Evolutionary conservation across 2,329 filamentous ascomycete genomes (phyloP).

Genomic region (Fusarium sororula): DNA sequence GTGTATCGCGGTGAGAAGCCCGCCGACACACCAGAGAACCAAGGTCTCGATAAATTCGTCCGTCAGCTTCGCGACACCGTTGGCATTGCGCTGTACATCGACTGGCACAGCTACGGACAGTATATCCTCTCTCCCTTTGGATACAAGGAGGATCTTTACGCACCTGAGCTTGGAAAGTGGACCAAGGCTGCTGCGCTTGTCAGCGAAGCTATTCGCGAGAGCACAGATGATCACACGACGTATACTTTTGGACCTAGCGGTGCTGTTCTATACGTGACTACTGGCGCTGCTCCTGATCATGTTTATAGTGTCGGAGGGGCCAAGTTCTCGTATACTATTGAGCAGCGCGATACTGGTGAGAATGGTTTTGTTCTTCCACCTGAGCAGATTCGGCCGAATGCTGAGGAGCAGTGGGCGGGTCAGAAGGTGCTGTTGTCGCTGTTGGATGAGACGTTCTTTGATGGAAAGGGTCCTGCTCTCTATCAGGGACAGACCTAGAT

Average conservation of each 20-base stretch:
- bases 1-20: slow-evolving; percentile 53
- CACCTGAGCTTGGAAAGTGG: slow-evolving; percentile 53
- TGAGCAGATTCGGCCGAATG: slow-evolving; percentile 49
- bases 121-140: slow-evolving; percentile 56
- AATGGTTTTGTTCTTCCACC: slow-evolving; percentile 52
- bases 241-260: slow-evolving; percentile 52
- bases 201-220: slow-evolving; percentile 44
- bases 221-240: slow-evolving; percentile 42
- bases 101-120: slow-evolving; percentile 58
- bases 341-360: slow-evolving; percentile 47
- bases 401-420: slow-evolving; percentile 50
- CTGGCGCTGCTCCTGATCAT: slow-evolving; percentile 45
- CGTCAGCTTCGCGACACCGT: slow-evolving; percentile 44
- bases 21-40: slow-evolving; percentile 57
- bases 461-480: slow-evolving; percentile 41
- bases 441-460: slow-evolving; percentile 49
- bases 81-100: slow-evolving; percentile 58
- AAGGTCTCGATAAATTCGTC: slow-evolving; percentile 51
- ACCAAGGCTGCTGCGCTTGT: slow-evolving; percentile 47
- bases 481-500: slow-evolving; percentile 25
- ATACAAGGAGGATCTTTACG: slow-evolving; percentile 53
- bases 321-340: slow-evolving; percentile 53
- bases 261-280: slow-evolving; percentile 49
- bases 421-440: slow-evolving; percentile 47
- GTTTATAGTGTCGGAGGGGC: slow-evolving; percentile 38